A percentile compares a stretch with the other conserved stretches of the same genome.
These are phyloP conservation scores for Sequoiadendron giganteum DNA, from an alignment of 75 land plant genomes.

Conservation along the genomic window DNA sequence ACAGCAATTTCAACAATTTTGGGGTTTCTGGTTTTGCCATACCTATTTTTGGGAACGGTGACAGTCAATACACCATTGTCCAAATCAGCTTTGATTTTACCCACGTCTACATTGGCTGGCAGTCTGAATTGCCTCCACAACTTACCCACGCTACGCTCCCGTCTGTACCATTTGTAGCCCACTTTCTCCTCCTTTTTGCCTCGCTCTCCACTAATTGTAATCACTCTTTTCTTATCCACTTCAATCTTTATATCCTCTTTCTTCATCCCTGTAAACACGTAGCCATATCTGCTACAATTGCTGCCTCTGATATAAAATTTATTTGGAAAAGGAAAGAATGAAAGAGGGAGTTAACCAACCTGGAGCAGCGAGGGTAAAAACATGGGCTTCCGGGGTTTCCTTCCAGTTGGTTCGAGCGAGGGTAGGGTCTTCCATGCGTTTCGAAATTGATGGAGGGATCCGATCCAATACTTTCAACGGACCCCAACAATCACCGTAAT, in stretches of 20 bases:
- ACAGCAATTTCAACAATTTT: not conserved
- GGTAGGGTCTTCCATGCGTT: conserved; percentile 9
- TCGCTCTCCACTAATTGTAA: conserved; percentile 22
- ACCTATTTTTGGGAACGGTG: conserved; percentile 7
- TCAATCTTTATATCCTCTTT: conserved; percentile 26
- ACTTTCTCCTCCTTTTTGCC: not conserved
- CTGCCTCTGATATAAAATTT: not conserved
- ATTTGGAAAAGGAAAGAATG: not conserved
- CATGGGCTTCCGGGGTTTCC: conserved; percentile 46
- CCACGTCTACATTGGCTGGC: conserved; percentile 16
- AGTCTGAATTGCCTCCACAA: conserved; percentile 24
- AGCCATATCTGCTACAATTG: too few relatives aligned
- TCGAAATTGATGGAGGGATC: conserved; percentile 20
- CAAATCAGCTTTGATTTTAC: conserved; percentile 15
- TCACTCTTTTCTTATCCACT: conserved; percentile 13
- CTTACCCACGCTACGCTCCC: conserved; percentile 16
- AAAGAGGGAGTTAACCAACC: conserved; percentile 10
- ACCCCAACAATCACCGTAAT: conserved; percentile 16
- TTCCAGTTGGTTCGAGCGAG: conserved; percentile 51
- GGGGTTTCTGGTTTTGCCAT: not conserved
- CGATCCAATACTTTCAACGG: conserved; percentile 39
- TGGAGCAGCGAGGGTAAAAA: conserved; percentile 47
- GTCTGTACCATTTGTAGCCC: conserved; percentile 18
- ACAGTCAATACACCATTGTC: conserved; percentile 29
- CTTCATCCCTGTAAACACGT: conserved; percentile 13